Base-by-base conservation (phyloP, 1,284 basidiomycete genomes). In the Agaricales sp. region DNA sequence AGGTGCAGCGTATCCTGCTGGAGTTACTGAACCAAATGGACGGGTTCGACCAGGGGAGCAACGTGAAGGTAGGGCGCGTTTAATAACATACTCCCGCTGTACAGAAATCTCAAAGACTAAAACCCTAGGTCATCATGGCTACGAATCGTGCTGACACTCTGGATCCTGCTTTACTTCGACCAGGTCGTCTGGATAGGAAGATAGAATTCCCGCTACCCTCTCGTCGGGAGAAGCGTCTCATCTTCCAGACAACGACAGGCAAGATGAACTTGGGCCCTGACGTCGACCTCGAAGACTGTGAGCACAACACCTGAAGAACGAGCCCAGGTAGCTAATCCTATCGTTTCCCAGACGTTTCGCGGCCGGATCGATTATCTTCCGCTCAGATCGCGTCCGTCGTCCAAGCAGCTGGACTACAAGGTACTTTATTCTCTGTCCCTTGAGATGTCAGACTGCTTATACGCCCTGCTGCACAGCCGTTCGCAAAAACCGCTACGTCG, bases 21-120 rank as follows among this genome's bases (percentile, higher is more conserved):
- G 96, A 99, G 65, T 70, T 99, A 53, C 75, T 99, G 53, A 99
- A 97, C 64, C 96, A 99, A 65, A 99, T 99, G 96, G 96, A 99
- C 61, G 96, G 96, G 55, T 99, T 99, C 69, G 96, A 99, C 67
- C 96, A 99, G 67, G 91, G 90, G 3, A 95, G 92, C 64, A 99
- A 95, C 60, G 96, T 99, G 64, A 99, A 99, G 81, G 93, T 91
- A 62, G 49, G 67, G 57, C 37, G 22, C 51, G 50, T 14, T 25
- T 39, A n/a, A n/a, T n/a, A n/a, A n/a, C 19, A 6, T 16, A 13
- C 14, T 30, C 3, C 26, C 49, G 25, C 4, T 19, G 21, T 19
- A n/a, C 45, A 45, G 25, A 3, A 12, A 41, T 51, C 21, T 54
- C 24, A 14, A 16, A 38, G 44, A 16, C 30, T 48, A 35, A 30